These are phyloP conservation scores for Metschnikowia lachancei DNA, from an alignment of 805 yeast species.

Conservation along the genomic window DNA sequence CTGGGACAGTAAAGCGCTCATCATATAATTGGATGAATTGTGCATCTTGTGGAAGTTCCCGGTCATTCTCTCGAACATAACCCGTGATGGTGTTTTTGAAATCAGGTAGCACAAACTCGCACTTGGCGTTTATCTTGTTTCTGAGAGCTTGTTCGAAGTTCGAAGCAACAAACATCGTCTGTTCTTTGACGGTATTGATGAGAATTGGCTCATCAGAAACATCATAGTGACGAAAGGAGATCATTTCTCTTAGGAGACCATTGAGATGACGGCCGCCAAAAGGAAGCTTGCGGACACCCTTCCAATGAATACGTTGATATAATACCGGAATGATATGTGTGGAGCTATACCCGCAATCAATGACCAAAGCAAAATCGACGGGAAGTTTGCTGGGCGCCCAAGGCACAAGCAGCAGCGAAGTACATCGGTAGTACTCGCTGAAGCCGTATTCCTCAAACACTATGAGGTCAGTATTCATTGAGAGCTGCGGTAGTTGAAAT, in stretches of 20 bases:
- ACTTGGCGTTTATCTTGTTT: constrained; percentile 33
- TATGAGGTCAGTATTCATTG: constrained; percentile 84
- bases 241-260: constrained; percentile 77
- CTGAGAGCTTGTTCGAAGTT: constrained; percentile 53
- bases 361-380: constrained; percentile 67
- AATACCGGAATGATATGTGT: constrained; percentile 86
- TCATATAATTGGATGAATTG: constrained; percentile 72
- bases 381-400: constrained; percentile 38
- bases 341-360: constrained; percentile 85
- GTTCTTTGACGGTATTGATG: constrained; percentile 82
- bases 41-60: constrained; percentile 42
- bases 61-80: constrained; percentile 45
- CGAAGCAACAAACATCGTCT: constrained; percentile 63
- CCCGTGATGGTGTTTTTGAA: constrained; percentile 79
- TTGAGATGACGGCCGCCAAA: constrained; percentile 85
- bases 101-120: constrained; percentile 85
- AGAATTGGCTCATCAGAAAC: constrained; percentile 87
- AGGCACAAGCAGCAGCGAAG: constrained; percentile 59
- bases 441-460: constrained; percentile 93
- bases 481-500: constrained; percentile 74
- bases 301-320: constrained; percentile 72
- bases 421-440: constrained; percentile 62
- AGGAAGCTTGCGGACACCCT: constrained; percentile 73
- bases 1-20: constrained; percentile 88
- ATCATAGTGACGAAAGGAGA: constrained; percentile 89